Evolutionary conservation across 2,329 filamentous ascomycete species (phyloP).

Genomic region (Bertia moriformis): DNA sequence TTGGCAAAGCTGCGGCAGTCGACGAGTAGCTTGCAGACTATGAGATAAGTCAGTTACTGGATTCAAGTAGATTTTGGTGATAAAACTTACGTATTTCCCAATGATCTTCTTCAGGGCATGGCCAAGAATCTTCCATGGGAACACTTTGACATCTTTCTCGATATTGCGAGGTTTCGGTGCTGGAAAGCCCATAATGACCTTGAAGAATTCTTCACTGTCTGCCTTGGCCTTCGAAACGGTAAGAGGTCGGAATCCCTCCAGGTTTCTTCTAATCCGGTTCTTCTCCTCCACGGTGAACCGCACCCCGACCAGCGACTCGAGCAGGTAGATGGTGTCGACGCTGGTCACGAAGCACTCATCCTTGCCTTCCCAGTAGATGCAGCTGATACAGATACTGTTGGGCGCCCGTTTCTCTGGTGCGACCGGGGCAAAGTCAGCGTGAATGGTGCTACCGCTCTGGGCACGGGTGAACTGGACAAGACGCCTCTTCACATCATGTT

Average conservation of each 20-base stretch:
- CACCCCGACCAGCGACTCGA: conserved; percentile 72
- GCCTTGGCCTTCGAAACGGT: conserved; percentile 87
- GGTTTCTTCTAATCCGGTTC: conserved; percentile 88
- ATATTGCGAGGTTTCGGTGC: conserved; percentile 93
- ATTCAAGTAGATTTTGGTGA: neutral
- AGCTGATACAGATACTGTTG: conserved; percentile 88
- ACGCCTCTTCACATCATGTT: conserved; percentile 63
- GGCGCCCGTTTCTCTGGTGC: conserved; percentile 64
- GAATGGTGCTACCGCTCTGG: conserved; percentile 70
- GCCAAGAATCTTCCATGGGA: conserved; percentile 82
- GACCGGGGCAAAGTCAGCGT: conserved; percentile 66
- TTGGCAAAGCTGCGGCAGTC: neutral
- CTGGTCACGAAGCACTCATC: conserved; percentile 85
- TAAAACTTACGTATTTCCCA: conserved; percentile 58
- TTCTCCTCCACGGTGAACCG: conserved; percentile 95
- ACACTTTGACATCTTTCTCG: conserved; percentile 98
- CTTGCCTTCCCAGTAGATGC: conserved; percentile 93
- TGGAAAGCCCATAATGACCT: conserved; percentile 94
- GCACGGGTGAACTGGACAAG: conserved; percentile 79
- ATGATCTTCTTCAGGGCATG: conserved; percentile 94
- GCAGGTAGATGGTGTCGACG: conserved; percentile 88
- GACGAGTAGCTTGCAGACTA: conserved; percentile 1
- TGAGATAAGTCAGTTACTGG: neutral
- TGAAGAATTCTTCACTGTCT: conserved; percentile 95
- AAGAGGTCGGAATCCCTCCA: conserved; percentile 82